phyloP scores from a whole-genome alignment of 257 asterid species.

The Asclepias syriaca region DNA sequence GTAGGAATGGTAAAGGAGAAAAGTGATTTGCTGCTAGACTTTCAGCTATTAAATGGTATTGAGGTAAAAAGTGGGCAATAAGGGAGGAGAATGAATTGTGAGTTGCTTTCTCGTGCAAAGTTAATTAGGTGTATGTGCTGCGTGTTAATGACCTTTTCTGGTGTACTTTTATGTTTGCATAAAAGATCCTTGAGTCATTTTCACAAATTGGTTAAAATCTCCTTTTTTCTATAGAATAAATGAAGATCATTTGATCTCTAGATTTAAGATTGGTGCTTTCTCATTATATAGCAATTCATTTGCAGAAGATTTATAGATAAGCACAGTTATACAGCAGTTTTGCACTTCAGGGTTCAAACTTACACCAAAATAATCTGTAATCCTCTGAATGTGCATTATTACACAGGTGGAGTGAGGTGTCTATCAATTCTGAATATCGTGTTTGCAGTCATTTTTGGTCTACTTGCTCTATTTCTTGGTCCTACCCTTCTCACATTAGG shows the following conservation, averaged over 20 bases:
- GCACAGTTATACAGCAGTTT: neutral
- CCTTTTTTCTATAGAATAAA: neutral
- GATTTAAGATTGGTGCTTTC: neutral
- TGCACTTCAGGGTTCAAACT: neutral
- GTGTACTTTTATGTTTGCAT: neutral
- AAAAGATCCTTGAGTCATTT: neutral
- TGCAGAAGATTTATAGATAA: neutral
- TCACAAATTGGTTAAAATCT: neutral
- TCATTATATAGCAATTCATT: neutral
- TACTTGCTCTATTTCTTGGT: conserved; percentile 85
- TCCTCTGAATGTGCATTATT: conserved; percentile 16
- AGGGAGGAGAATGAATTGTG: neutral
- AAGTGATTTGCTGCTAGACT: neutral
- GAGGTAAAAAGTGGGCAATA: neutral
- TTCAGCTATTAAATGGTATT: neutral
- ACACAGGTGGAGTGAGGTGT: conserved; percentile 82
- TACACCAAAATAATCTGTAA: neutral
- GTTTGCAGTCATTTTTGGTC: conserved; percentile 68
- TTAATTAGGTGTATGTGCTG: neutral
- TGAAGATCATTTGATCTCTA: neutral
- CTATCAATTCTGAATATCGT: conserved; percentile 67
- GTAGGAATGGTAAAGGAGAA: neutral
- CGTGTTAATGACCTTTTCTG: neutral
- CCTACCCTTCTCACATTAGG: conserved; percentile 90
- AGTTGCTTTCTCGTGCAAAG: neutral